A percentile compares a stretch with the other conserved stretches of the same genome.
Conservation (phyloP, 2,329 filamentous ascomycete genomes). For the Fusarium odoratissimum region DNA sequence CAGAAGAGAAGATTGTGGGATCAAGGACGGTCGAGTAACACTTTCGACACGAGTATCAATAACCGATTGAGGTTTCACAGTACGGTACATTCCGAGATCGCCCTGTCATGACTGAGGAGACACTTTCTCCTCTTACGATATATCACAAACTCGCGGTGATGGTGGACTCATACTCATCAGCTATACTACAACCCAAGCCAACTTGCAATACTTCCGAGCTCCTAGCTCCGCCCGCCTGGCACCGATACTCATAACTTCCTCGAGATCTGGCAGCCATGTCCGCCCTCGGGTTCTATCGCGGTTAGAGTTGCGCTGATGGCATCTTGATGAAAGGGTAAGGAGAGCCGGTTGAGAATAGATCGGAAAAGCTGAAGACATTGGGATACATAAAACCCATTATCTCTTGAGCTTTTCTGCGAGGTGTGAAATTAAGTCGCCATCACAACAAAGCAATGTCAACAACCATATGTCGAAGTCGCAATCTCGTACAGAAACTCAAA, state of each 20-base stretch:
- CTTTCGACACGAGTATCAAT: slow-evolving; percentile 10
- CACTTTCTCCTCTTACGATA: slow-evolving; percentile 7
- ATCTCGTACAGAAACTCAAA: slow-evolving; percentile 3
- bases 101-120: background rate
- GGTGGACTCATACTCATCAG: slow-evolving; percentile 20
- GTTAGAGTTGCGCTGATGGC: slow-evolving; percentile 30
- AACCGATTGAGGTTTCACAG: slow-evolving; percentile 28
- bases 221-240: slow-evolving; percentile 13
- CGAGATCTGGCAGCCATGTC: slow-evolving; percentile 30
- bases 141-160: slow-evolving; percentile 4
- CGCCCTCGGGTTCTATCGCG: slow-evolving; percentile 31
- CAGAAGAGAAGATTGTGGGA: background rate
- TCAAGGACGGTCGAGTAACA: slow-evolving; percentile 1
- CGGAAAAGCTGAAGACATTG: background rate
- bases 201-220: slow-evolving; percentile 3
- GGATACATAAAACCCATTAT: slow-evolving; percentile 25
- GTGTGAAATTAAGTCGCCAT: background rate
- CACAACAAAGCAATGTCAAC: background rate
- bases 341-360: slow-evolving; percentile 2
- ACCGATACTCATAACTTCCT: slow-evolving; percentile 12
- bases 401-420: background rate
- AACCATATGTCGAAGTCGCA: background rate
- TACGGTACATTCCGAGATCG: background rate
- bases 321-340: background rate
- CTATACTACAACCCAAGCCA: slow-evolving; percentile 23